Base-by-base conservation (phyloP, 2,329 filamentous ascomycete genomes). In the Colletotrichum gigasporum region DNA sequence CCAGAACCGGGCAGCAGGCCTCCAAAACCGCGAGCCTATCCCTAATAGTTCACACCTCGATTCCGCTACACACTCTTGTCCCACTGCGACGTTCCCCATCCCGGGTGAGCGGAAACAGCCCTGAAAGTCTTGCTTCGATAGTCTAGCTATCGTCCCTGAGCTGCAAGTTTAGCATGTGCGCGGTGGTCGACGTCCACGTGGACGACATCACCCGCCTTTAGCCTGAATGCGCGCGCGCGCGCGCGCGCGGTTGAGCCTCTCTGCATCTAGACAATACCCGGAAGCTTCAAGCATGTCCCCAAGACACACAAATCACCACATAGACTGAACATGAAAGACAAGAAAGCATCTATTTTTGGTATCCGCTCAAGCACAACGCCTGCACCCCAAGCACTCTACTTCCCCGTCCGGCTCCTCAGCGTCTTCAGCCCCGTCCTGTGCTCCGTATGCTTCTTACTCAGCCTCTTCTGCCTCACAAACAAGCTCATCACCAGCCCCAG, bases 371-470 rank as follows among this genome's bases (percentile, higher is more conserved):
- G 32, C 26, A 50, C 24, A 22, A 20, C 28, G 16, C 42, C 26
- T 14, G 2, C 18, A 34, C 24, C 37, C 24, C 18, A 6, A 8
- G 11, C 12, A 11, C 5, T 16, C 37, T 26, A 64, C 16, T 39
- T 51, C 14, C 56, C 65, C 5, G 61, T 51, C 16, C 66, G 63
- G 42, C 71, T 75, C 42, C 67, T 54, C 50, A 82, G 72, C 5
- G 78, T 77, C 65, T 81, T 74, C 60, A 89, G 70, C 0, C 87
- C 87, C 1, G 87, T 89, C 78, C 86, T 85, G 71, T 87, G 82
- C 74, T 87, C 85, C 34, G 80, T 78, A 62, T 89, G 86, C 28
- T 85, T 78, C 67, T 82, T 85, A 75, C 80, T 87, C 58, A 89
- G 76, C 67, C 78, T 79, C 54, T 78, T 79, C 68, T 84, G 82